Evolutionary conservation across 2,329 filamentous ascomycete genomes (phyloP), one percentile per base, ranked within the genome.

Genomic region (Aspergillus melleus): DNA sequence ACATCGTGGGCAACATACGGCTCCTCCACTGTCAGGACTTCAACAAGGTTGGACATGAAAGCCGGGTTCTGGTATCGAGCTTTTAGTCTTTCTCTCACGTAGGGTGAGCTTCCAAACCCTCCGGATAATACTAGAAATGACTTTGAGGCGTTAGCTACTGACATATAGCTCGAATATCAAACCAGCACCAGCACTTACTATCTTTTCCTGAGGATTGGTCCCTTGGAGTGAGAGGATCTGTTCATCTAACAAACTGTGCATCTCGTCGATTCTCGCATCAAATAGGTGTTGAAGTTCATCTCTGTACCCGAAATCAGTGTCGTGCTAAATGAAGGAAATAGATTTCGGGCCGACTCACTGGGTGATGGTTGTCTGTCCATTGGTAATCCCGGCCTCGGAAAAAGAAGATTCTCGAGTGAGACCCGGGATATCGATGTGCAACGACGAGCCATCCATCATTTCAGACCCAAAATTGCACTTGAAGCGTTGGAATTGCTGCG

Each of bases 81-180:
- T 26, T 56, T 56, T 16, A 56, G 44, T n/a, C 54, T 32, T 24
- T 26, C n/a, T 19, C 44, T 49, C n/a, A 56, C 54, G 30, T 56
- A 56, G 24, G 54, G 54, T 9, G 54, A 55, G 53, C 53, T 50
- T 42, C 44, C 54, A 16, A 56, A 56, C 3, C 54, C 54, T 5
- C 54, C 54, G 16, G 54, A 56, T 50, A 56, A 29, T 50, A 56
- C 46, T 26, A 56, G 11, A 22, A 50, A 56, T 11, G 46, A 50
- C 54, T 55, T 32, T 19, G 19, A 2, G 10, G 4, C 19, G 2
- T 44, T 44, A 44, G 39, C 6, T 14, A 2, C 16, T 44, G 39
- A 32, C 4, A 32, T 44, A 16, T 3, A 16, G 39, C 8, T 16
- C 6, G 39, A 6, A n/a, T 8, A 44, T 2, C 19, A 44, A 44